A percentile compares a stretch with the other conserved stretches of the same genome.
Evolutionary conservation across 2,329 filamentous ascomycete genomes (phyloP).

Genomic region (Xylaria sp.): DNA sequence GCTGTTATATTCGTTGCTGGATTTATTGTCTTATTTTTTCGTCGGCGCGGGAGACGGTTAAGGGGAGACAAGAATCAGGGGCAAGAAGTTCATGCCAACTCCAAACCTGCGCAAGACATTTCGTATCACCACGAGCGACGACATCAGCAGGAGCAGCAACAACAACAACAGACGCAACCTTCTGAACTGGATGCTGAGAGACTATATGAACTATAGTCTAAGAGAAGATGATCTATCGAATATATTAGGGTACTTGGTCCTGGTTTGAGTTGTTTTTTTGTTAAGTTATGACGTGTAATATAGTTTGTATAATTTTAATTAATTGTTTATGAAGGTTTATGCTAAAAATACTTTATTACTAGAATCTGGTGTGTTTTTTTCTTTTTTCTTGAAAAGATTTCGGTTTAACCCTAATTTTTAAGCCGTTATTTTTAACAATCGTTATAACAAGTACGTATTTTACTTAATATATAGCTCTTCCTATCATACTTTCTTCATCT

Average conservation of each 20-base stretch:
- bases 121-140: not conserved
- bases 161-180: not conserved
- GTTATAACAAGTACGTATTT: too few relatives aligned
- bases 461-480: too few relatives aligned
- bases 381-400: too few relatives aligned
- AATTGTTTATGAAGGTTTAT: too few relatives aligned
- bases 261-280: not conserved
- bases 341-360: too few relatives aligned
- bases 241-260: not conserved
- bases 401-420: too few relatives aligned
- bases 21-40: not conserved
- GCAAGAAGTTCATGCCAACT: not conserved
- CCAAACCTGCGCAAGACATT: not conserved
- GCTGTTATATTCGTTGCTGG: conserved; percentile 8
- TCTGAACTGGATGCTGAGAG: not conserved
- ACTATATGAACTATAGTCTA: not conserved
- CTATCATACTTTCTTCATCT: too few relatives aligned
- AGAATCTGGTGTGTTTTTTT: too few relatives aligned
- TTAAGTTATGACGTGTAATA: too few relatives aligned
- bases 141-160: not conserved
- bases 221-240: not conserved
- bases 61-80: not conserved
- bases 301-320: too few relatives aligned
- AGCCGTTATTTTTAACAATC: too few relatives aligned
- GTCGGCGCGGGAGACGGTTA: not conserved